phyloP scores from a whole-genome alignment of 2,329 filamentous ascomycete genomes.

The Sclerotinia trifoliorum region DNA sequence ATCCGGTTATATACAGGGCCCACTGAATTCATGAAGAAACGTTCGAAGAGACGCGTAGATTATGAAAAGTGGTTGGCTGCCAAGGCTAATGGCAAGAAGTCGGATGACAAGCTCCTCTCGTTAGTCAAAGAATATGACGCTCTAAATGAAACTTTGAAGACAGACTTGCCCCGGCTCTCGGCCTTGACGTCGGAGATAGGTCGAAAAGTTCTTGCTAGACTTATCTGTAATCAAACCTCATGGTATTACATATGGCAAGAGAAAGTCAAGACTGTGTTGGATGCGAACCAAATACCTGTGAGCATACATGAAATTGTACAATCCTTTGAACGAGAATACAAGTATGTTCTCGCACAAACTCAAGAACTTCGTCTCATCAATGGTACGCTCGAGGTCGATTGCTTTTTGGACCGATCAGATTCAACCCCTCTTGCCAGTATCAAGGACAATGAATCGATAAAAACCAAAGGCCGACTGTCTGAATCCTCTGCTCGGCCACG shows the following conservation, averaged over 20 bases:
- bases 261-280: slow-evolving; percentile 74
- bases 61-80: slow-evolving; percentile 79
- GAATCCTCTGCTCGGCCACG: slow-evolving; percentile 48
- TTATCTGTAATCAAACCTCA: slow-evolving; percentile 77
- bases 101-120: slow-evolving; percentile 81
- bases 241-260: slow-evolving; percentile 85
- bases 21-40: slow-evolving; percentile 87
- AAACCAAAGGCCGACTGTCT: slow-evolving; percentile 33
- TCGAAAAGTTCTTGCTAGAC: slow-evolving; percentile 76
- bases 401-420: slow-evolving; percentile 23
- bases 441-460: slow-evolving; percentile 11
- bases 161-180: slow-evolving; percentile 85
- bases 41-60: slow-evolving; percentile 86
- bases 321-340: slow-evolving; percentile 77
- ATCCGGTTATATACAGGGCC: slow-evolving; percentile 81
- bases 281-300: slow-evolving; percentile 60
- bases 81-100: slow-evolving; percentile 76
- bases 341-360: slow-evolving; percentile 70
- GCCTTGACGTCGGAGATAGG: slow-evolving; percentile 78
- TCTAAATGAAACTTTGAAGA: slow-evolving; percentile 88
- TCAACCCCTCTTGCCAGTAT: slow-evolving; percentile 32
- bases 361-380: slow-evolving; percentile 75
- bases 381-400: slow-evolving; percentile 50
- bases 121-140: slow-evolving; percentile 80
- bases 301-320: slow-evolving; percentile 72